These are phyloP conservation scores for Pachysolen tannophilus DNA, from an alignment of 805 yeast species.

Conservation along the genomic window DNA sequence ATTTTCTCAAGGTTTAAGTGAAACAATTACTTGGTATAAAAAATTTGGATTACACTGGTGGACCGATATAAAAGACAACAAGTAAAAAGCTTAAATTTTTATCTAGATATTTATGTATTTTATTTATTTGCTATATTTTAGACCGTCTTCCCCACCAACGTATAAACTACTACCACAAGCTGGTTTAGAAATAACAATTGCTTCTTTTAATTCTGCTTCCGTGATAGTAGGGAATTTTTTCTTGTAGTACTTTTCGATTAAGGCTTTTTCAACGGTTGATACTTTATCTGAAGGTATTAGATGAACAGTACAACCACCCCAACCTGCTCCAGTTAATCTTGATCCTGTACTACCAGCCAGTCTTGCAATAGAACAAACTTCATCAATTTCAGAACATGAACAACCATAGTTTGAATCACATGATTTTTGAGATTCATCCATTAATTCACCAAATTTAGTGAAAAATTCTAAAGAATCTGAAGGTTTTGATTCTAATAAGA, in stretches of 20 bases:
- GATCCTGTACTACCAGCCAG: slow-evolving; percentile 55
- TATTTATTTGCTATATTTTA: neutral
- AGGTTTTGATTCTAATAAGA: slow-evolving; percentile 10
- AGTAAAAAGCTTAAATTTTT: neutral
- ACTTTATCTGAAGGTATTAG: slow-evolving; percentile 39
- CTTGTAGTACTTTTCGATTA: slow-evolving; percentile 43
- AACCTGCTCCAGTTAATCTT: slow-evolving; percentile 75
- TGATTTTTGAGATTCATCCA: slow-evolving; percentile 54
- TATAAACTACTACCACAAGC: slow-evolving; percentile 41
- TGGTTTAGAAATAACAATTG: slow-evolving; percentile 48
- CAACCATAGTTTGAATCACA: slow-evolving; percentile 41
- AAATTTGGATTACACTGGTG: too few species aligned
- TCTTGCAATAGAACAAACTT: slow-evolving; percentile 44
- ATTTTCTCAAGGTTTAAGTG: neutral
- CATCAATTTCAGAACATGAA: slow-evolving; percentile 47
- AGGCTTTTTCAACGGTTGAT: slow-evolving; percentile 28
- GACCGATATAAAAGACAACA: neutral
- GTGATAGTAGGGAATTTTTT: slow-evolving; percentile 40
- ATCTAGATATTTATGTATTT: neutral
- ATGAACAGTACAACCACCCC: slow-evolving; percentile 71
- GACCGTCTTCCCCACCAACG: neutral
- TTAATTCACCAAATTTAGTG: slow-evolving; percentile 39
- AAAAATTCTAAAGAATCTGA: slow-evolving; percentile 27
- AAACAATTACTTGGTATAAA: neutral
- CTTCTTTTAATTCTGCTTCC: slow-evolving; percentile 34